Conservation (phyloP, 73 alveolate species). For the Uronychia setigera region DNA sequence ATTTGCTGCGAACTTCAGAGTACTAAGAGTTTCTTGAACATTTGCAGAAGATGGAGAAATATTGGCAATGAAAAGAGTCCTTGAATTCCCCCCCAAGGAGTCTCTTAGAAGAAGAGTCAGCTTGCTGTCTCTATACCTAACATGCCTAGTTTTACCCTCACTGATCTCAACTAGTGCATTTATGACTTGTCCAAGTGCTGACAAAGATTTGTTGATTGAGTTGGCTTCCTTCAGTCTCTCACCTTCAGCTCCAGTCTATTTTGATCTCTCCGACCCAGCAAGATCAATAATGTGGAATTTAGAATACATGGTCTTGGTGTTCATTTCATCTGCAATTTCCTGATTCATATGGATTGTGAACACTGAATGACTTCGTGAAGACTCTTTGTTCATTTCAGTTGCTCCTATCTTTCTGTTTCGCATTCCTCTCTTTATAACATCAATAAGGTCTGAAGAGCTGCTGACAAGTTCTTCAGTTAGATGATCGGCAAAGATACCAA, state of each 20-base stretch:
- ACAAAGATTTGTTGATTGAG: slow-evolving; percentile 57
- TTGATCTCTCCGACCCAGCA: slow-evolving; percentile 95
- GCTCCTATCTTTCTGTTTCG: slow-evolving; percentile 88
- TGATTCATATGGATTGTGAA: slow-evolving; percentile 60
- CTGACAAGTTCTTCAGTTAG: slow-evolving; percentile 76
- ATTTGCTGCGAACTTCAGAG: slow-evolving; percentile 81
- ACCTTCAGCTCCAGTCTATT: slow-evolving; percentile 83
- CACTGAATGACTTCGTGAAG: slow-evolving; percentile 89
- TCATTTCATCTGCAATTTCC: neutral
- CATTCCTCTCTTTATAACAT: slow-evolving; percentile 75
- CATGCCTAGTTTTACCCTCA: slow-evolving; percentile 60
- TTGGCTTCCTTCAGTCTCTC: slow-evolving; percentile 96
- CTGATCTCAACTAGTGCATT: slow-evolving; percentile 72
- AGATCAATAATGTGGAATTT: slow-evolving; percentile 92
- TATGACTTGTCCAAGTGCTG: slow-evolving; percentile 72
- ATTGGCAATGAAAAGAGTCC: slow-evolving; percentile 78
- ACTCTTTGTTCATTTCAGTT: slow-evolving; percentile 86
- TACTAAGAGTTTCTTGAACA: slow-evolving; percentile 73
- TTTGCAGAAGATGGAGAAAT: slow-evolving; percentile 64
- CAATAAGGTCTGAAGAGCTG: slow-evolving; percentile 67
- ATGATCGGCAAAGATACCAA: slow-evolving; percentile 87
- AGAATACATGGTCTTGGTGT: slow-evolving; percentile 38
- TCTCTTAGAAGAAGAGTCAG: slow-evolving; percentile 78
- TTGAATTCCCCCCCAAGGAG: slow-evolving; percentile 84
- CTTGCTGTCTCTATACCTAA: slow-evolving; percentile 81